Evolutionary conservation across 148 eudicot species (phyloP).

Genomic region (Camellia sinensis): DNA sequence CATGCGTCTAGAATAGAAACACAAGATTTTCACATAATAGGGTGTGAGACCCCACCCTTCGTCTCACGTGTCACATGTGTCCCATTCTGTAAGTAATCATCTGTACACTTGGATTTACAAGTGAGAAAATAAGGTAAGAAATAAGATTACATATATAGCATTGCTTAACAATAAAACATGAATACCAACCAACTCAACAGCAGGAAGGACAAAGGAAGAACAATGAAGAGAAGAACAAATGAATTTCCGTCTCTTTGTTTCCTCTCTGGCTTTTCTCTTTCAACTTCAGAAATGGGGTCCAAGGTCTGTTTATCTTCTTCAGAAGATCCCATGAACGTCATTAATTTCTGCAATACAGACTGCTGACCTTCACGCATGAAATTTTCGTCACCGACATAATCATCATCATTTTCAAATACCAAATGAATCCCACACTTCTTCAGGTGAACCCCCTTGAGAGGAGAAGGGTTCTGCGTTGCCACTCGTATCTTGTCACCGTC

Average conservation of each 20-base stretch:
- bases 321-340: constrained; percentile 19
- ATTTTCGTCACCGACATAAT: constrained; percentile 47
- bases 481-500: constrained; percentile 49
- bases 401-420: constrained; percentile 62
- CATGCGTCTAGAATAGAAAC: too few relatives aligned
- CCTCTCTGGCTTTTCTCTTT: neutral
- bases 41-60: too few relatives aligned
- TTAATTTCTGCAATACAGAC: constrained; percentile 43
- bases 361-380: constrained; percentile 25
- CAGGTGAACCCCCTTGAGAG: constrained; percentile 33
- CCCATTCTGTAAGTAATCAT: too few relatives aligned
- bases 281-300: constrained; percentile 3
- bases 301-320: neutral
- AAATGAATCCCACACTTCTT: constrained; percentile 41
- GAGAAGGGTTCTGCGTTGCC: constrained; percentile 5
- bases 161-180: too few relatives aligned
- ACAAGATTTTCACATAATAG: too few relatives aligned
- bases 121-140: too few relatives aligned
- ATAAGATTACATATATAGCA: too few relatives aligned
- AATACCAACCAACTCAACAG: neutral
- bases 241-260: neutral
- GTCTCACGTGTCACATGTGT: too few relatives aligned
- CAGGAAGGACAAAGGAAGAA: neutral
- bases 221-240: constrained; percentile 3
- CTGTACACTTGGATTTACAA: too few relatives aligned